Conservation (phyloP, 192 early-diverging fungal species). For the Backusella tarrabulga region DNA sequence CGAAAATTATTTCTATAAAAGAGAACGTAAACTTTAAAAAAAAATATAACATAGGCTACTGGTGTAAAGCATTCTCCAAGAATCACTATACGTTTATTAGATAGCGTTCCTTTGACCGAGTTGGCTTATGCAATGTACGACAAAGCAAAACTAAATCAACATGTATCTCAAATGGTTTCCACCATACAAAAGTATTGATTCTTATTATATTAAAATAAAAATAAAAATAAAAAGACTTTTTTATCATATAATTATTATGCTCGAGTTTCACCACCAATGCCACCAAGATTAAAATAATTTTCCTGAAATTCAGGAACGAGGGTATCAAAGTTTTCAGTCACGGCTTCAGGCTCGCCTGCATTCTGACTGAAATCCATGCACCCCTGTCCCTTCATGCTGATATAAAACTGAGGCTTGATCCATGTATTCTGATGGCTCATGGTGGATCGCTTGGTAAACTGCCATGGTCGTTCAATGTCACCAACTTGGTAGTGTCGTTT, state of each 20-base stretch:
- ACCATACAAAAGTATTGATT: not conserved
- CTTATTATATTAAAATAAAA: not conserved
- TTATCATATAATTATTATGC: not conserved
- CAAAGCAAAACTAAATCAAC: constrained; percentile 25
- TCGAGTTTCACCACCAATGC: constrained; percentile 22
- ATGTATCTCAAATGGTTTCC: constrained; percentile 12
- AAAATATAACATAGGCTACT: constrained; percentile 19
- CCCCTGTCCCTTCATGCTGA: constrained; percentile 8
- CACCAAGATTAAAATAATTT: constrained; percentile 27
- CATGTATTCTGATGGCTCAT: constrained; percentile 15
- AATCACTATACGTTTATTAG: constrained; percentile 41
- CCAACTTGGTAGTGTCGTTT: constrained; percentile 10
- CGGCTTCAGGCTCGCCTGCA: constrained; percentile 22
- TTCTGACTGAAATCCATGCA: constrained; percentile 25
- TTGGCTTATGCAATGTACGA: constrained; percentile 42
- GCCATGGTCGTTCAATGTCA: constrained; percentile 18
- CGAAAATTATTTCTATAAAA: constrained; percentile 9
- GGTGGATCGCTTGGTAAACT: constrained; percentile 18
- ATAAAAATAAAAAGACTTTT: not conserved
- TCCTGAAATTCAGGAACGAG: constrained; percentile 23
- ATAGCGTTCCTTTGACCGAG: constrained; percentile 31
- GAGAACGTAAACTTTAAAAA: not conserved
- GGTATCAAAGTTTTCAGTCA: constrained; percentile 6
- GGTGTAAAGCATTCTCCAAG: constrained; percentile 38
- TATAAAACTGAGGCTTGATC: constrained; percentile 27